Evolutionary conservation across 768 basidiomycete genomes (phyloP).

Genomic region (Thelephora ganbajun): DNA sequence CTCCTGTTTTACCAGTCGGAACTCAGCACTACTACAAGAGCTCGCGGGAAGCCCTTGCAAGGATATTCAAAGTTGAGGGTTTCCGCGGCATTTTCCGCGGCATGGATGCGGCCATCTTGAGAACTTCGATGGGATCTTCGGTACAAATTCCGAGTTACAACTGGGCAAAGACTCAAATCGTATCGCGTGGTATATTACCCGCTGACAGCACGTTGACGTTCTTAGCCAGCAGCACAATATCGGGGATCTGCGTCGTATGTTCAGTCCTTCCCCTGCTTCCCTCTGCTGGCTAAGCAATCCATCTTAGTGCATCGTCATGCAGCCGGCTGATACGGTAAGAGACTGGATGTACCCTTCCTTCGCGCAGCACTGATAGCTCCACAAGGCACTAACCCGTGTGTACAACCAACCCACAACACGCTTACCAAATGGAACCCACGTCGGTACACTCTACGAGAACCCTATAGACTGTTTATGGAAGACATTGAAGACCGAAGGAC

Average conservation of each 20-base stretch:
- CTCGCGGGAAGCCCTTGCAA: conserved; percentile 67
- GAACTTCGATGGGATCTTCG: conserved; percentile 92
- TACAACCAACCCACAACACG: conserved; percentile 85
- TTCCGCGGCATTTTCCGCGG: conserved; percentile 75
- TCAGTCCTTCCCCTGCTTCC: background rate
- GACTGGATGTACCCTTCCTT: conserved; percentile 9
- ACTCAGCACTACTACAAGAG: conserved; percentile 86
- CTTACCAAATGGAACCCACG: conserved; percentile 54
- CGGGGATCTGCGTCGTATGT: conserved; percentile 84
- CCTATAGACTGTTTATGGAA: conserved; percentile 97
- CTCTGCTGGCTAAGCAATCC: conserved; percentile 1
- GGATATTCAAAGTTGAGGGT: conserved; percentile 69
- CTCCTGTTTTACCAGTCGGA: conserved; percentile 86
- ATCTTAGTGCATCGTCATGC: conserved; percentile 76
- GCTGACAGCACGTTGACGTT: conserved; percentile 80
- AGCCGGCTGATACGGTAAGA: conserved; percentile 79
- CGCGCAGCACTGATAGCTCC: background rate
- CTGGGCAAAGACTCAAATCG: conserved; percentile 75
- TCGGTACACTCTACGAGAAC: conserved; percentile 75
- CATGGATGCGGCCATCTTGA: conserved; percentile 83
- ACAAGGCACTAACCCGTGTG: conserved; percentile 77
- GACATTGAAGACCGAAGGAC: conserved; percentile 81
- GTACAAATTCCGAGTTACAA: conserved; percentile 96
- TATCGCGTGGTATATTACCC: conserved; percentile 50
- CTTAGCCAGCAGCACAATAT: conserved; percentile 75